Percentiles rank a stretch among this genome's conserved stretches.
phyloP scores from a whole-genome alignment of 148 eudicot species.

The Chenopodium suecicum region DNA sequence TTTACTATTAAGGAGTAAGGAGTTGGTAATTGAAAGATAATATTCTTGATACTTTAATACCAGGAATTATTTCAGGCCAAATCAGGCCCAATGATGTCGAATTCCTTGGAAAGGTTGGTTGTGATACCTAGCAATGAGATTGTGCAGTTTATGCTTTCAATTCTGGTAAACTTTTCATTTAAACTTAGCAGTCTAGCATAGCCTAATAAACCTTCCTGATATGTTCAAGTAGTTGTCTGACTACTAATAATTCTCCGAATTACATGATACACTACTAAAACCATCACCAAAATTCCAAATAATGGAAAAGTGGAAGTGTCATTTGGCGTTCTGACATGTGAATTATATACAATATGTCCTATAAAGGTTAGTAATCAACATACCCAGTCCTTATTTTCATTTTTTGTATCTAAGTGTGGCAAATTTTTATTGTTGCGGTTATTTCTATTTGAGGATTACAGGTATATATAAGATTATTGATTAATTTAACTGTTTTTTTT shows the following conservation, averaged over 20 bases:
- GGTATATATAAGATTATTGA: too few relatives aligned
- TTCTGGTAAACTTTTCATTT: slow-evolving; percentile 32
- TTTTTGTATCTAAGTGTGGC: background rate
- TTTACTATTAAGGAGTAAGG: slow-evolving; percentile 50
- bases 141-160: slow-evolving; percentile 50
- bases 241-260: background rate
- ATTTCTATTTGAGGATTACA: too few relatives aligned
- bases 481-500: too few relatives aligned
- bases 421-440: too few relatives aligned
- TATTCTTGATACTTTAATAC: slow-evolving; percentile 8
- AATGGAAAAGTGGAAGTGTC: slow-evolving; percentile 36
- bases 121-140: slow-evolving; percentile 42
- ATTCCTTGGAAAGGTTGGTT: slow-evolving; percentile 41
- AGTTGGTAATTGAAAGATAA: slow-evolving; percentile 40
- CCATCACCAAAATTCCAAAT: slow-evolving; percentile 33
- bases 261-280: slow-evolving; percentile 26
- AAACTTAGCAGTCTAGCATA: background rate
- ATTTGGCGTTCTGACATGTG: slow-evolving; percentile 37
- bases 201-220: background rate
- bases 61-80: slow-evolving; percentile 31
- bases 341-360: slow-evolving; percentile 49
- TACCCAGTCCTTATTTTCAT: background rate
- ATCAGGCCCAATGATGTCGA: slow-evolving; percentile 48
- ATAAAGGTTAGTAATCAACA: slow-evolving; percentile 40
- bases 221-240: background rate